These are phyloP conservation scores for Pyrenophora seminiperda DNA, from an alignment of 2,329 filamentous ascomycete genomes.

Conservation along the genomic window DNA sequence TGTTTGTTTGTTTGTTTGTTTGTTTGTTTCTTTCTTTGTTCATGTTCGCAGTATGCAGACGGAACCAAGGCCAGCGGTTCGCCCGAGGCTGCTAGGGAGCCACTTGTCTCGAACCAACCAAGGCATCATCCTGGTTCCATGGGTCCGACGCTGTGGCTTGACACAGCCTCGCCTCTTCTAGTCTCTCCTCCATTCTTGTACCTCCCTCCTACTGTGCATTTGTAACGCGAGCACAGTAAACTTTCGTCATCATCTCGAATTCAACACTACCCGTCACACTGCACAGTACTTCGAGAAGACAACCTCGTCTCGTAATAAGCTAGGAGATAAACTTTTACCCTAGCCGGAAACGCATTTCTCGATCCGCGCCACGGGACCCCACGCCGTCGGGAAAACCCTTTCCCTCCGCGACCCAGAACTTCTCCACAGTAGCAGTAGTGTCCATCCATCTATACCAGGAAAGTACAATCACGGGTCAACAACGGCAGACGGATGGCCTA, in stretches of 20 bases:
- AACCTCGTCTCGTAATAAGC: too few relatives aligned
- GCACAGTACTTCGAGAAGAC: neutral
- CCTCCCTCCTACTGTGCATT: too few relatives aligned
- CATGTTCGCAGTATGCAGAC: slow-evolving; percentile 1
- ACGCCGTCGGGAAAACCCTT: slow-evolving; percentile 11
- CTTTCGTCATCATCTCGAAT: neutral
- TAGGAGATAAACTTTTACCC: neutral
- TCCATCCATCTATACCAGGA: slow-evolving; percentile 26
- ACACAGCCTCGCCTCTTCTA: neutral
- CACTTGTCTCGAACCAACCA: slow-evolving; percentile 1
- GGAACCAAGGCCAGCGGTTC: neutral
- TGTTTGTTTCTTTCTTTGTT: slow-evolving; percentile 5
- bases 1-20: too few relatives aligned
- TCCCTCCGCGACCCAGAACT: slow-evolving; percentile 15
- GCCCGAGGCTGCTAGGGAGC: slow-evolving; percentile 12
- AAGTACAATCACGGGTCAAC: slow-evolving; percentile 24
- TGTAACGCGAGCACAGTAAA: neutral
- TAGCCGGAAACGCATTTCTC: neutral
- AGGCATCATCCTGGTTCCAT: slow-evolving; percentile 2
- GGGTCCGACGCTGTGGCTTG: slow-evolving; percentile 3
- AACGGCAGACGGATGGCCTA: slow-evolving; percentile 13
- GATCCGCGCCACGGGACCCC: slow-evolving; percentile 8
- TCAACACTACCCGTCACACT: too few relatives aligned
- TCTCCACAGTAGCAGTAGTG: slow-evolving; percentile 20
- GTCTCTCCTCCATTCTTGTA: neutral